Evolutionary conservation across 371 early-diverging fungal genomes (phyloP).

Genomic region (Batrachochytrium dendrobatidis): DNA sequence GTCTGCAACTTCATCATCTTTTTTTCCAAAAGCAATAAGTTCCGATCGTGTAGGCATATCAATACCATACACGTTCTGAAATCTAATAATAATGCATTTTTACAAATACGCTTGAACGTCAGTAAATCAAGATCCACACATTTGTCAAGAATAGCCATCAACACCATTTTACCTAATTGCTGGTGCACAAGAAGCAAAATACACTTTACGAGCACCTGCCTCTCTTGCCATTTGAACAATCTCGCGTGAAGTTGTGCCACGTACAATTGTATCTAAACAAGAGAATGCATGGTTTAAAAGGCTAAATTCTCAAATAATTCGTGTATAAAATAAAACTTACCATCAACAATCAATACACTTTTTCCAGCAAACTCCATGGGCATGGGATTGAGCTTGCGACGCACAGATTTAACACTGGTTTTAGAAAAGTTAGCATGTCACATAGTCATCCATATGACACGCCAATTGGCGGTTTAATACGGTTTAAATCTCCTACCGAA

Average conservation of each 20-base stretch:
- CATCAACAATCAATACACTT: conserved; percentile 93
- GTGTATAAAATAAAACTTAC: conserved; percentile 30
- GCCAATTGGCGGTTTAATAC: background rate
- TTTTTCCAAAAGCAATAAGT: conserved; percentile 75
- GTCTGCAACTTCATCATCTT: conserved; percentile 73
- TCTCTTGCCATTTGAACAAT: conserved; percentile 98
- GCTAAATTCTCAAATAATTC: background rate
- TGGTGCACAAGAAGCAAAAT: conserved; percentile 96
- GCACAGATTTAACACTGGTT: conserved; percentile 68
- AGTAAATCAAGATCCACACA: background rate
- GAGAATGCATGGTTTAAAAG: background rate
- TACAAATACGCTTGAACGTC: conserved; percentile 3
- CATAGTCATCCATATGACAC: background rate
- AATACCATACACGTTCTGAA: conserved; percentile 98
- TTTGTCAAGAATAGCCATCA: background rate
- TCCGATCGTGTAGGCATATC: conserved; percentile 95
- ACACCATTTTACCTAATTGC: conserved; percentile 67
- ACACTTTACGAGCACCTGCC: conserved; percentile 94
- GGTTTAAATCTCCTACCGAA: conserved; percentile 38
- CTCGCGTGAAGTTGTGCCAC: conserved; percentile 95
- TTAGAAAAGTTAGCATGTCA: background rate
- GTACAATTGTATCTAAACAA: conserved; percentile 81
- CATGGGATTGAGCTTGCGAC: conserved; percentile 97
- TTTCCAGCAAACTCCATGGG: conserved; percentile 88
- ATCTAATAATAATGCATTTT: conserved; percentile 20